These are phyloP conservation scores for Candida jianshihensis DNA, from an alignment of 805 yeast genomes.

Conservation along the genomic window DNA sequence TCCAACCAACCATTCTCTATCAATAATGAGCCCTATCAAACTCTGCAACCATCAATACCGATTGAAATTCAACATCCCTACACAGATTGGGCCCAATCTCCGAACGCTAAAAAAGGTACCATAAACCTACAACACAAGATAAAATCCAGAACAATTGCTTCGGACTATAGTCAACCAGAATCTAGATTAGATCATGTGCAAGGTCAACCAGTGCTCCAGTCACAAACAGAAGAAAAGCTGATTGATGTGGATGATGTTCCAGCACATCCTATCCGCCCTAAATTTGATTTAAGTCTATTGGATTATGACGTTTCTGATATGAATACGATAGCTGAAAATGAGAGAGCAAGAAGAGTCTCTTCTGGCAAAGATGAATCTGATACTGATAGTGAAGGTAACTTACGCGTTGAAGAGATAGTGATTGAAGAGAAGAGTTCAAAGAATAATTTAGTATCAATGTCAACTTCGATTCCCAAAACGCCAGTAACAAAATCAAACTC, in stretches of 20 bases:
- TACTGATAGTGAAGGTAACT: slow-evolving; percentile 1
- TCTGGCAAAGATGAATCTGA: not conserved
- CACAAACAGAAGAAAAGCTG: slow-evolving; percentile 8
- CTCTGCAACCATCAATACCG: no score
- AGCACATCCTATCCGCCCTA: slow-evolving; percentile 11
- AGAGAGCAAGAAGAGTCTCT: not conserved
- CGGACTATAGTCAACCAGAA: no score
- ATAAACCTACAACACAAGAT: no score
- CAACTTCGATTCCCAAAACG: no score
- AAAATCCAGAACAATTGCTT: not conserved
- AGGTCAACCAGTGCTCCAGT: no score
- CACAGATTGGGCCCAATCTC: no score
- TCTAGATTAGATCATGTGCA: no score
- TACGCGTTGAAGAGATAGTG: not conserved
- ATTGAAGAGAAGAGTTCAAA: not conserved
- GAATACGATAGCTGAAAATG: not conserved
- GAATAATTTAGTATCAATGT: no score
- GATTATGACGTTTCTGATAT: slow-evolving; percentile 9
- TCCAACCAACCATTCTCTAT: no score
- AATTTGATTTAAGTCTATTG: slow-evolving; percentile 14
- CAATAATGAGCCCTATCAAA: no score
- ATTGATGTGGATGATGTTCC: slow-evolving; percentile 12
- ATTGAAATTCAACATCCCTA: no score
- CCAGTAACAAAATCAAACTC: not conserved
- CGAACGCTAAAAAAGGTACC: no score